A percentile compares a stretch with the other conserved stretches of the same genome.
These are phyloP conservation scores for Fusarium sp. DNA, from an alignment of 2,329 filamentous ascomycete genomes.

Conservation along the genomic window DNA sequence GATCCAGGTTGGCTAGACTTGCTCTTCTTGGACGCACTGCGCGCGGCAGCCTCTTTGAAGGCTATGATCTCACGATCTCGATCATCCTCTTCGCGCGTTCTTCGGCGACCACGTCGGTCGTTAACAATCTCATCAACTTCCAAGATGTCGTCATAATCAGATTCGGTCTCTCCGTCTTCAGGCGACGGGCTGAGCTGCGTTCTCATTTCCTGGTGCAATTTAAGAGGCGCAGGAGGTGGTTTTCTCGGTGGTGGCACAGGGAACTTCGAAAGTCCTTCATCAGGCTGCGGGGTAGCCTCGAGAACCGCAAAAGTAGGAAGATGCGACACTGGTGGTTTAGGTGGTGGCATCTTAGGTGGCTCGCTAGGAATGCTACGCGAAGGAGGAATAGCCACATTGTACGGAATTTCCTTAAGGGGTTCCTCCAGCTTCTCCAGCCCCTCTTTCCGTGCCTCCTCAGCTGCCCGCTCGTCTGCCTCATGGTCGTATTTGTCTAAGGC, in stretches of 20 bases:
- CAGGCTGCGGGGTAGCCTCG: slow-evolving; percentile 60
- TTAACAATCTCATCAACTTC: slow-evolving; percentile 75
- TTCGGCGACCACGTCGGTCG: slow-evolving; percentile 78
- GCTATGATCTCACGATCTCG: slow-evolving; percentile 78
- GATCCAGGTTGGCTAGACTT: slow-evolving; percentile 58
- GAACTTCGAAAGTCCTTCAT: slow-evolving; percentile 64
- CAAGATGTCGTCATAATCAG: slow-evolving; percentile 84
- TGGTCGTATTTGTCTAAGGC: slow-evolving; percentile 69
- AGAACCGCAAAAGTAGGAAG: slow-evolving; percentile 58
- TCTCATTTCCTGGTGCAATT: slow-evolving; percentile 63
- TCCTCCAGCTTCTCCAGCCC: slow-evolving; percentile 60
- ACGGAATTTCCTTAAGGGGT: slow-evolving; percentile 61
- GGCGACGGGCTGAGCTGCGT: slow-evolving; percentile 40
- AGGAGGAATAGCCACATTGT: slow-evolving; percentile 66
- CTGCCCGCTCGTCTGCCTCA: slow-evolving; percentile 65
- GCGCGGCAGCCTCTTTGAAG: slow-evolving; percentile 74
- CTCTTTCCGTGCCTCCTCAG: slow-evolving; percentile 61
- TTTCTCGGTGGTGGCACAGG: slow-evolving; percentile 78
- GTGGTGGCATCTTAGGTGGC: slow-evolving; percentile 66
- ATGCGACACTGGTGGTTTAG: slow-evolving; percentile 59
- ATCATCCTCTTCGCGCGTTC: slow-evolving; percentile 91
- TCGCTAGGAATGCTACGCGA: slow-evolving; percentile 68
- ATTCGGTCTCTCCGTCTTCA: slow-evolving; percentile 78
- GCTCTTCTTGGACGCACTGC: slow-evolving; percentile 81
- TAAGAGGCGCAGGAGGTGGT: slow-evolving; percentile 85